These are phyloP conservation scores for Suhomyces sp. DNA, from an alignment of 805 yeast species.

Conservation along the genomic window DNA sequence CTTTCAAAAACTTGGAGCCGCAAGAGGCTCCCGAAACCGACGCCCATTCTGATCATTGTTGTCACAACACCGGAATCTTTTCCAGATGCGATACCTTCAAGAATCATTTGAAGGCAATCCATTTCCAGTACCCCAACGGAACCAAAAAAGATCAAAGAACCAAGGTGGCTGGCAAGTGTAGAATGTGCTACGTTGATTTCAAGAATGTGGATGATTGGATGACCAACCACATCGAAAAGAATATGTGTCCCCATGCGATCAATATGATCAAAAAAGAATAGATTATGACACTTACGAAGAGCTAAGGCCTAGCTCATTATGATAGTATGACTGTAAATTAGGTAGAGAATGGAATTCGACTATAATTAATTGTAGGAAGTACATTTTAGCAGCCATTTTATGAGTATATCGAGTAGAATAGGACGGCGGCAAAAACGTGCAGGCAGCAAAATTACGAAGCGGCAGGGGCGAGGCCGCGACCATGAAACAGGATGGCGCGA, in stretches of 20 bases:
- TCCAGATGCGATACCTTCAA: constrained; percentile 89
- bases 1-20: constrained; percentile 47
- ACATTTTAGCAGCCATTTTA: neutral
- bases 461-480: neutral
- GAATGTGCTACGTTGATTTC: constrained; percentile 68
- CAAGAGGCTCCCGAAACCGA: constrained; percentile 9
- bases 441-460: neutral
- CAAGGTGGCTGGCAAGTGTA: constrained; percentile 70
- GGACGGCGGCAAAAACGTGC: neutral
- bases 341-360: neutral
- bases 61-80: constrained; percentile 84
- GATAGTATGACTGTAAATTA: neutral
- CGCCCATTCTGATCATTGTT: constrained; percentile 37
- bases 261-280: constrained; percentile 10
- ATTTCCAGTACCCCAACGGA: constrained; percentile 84
- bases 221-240: constrained; percentile 61
- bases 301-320: neutral
- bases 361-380: neutral
- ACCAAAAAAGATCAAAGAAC: constrained; percentile 75
- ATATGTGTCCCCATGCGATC: constrained; percentile 28
- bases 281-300: neutral
- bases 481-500: neutral
- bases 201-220: constrained; percentile 79
- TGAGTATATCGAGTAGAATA: neutral
- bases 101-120: constrained; percentile 86